phyloP scores from a whole-genome alignment of 106 monocot genomes.

The Allium sativum region DNA sequence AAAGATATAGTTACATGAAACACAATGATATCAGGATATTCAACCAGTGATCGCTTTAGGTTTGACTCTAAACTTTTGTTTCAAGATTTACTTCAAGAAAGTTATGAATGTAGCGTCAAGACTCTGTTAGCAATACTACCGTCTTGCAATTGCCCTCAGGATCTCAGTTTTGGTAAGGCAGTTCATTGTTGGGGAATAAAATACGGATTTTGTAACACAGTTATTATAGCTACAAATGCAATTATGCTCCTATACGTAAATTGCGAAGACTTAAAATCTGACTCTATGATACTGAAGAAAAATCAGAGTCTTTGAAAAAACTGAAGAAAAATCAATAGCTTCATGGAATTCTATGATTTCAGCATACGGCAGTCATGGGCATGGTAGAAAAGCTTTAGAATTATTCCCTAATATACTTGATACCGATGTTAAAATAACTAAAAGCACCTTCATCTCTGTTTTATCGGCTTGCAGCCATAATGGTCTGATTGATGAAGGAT shows the following conservation, averaged over 20 bases:
- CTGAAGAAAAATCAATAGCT: conserved; percentile 35
- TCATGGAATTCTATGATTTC: conserved; percentile 74
- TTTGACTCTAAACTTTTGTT: conserved; percentile 28
- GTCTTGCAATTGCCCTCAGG: conserved; percentile 22
- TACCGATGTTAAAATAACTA: conserved; percentile 46
- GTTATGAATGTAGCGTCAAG: conserved; percentile 30
- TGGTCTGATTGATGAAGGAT: too few relatives aligned
- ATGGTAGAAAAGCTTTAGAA: conserved; percentile 35
- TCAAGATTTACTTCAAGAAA: conserved; percentile 28
- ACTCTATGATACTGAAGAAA: conserved; percentile 26
- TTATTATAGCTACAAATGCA: conserved; percentile 33
- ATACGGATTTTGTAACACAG: conserved; percentile 24
- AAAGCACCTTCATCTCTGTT: conserved; percentile 51
- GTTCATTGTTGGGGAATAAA: conserved; percentile 44
- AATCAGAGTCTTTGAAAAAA: conserved; percentile 24
- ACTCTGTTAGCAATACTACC: conserved; percentile 38
- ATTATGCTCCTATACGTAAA: conserved; percentile 61
- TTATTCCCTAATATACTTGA: conserved; percentile 37
- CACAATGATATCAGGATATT: conserved; percentile 48
- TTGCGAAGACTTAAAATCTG: conserved; percentile 26
- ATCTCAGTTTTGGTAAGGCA: conserved; percentile 38
- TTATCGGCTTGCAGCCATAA: conserved; percentile 63
- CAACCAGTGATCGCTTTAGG: conserved; percentile 12
- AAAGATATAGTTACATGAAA: too few relatives aligned
- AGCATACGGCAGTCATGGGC: conserved; percentile 53